Conservation (phyloP, 2,329 filamentous ascomycete species). For the Hymenoscyphus albidus region DNA sequence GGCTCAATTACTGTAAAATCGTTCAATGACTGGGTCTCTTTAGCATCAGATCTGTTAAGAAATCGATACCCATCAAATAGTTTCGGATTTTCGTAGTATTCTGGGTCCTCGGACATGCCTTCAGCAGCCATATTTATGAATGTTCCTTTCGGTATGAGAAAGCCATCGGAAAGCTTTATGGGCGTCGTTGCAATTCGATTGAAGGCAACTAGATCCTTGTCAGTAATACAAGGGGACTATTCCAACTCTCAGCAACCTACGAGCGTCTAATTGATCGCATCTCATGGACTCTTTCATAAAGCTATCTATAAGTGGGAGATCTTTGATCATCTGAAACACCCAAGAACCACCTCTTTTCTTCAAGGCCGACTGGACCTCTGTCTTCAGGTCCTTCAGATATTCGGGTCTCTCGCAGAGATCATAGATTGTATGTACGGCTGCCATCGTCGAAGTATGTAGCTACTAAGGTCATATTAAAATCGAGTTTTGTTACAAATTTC, state of each 20-base stretch:
- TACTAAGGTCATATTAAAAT: background rate
- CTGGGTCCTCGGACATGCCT: constrained; percentile 1
- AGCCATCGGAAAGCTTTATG: background rate
- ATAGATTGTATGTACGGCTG: constrained; percentile 2
- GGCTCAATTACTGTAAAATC: constrained; percentile 8
- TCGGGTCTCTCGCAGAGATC: constrained; percentile 6
- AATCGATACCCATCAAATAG: background rate
- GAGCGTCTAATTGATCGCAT: background rate
- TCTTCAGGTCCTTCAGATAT: background rate
- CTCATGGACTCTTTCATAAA: constrained; percentile 10
- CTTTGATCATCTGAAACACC: background rate
- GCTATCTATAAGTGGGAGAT: constrained; percentile 7
- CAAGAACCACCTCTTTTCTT: background rate
- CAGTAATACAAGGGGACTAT: background rate
- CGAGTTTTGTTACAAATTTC: too few relatives aligned
- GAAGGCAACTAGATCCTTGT: background rate
- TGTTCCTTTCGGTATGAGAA: background rate
- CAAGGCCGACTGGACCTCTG: background rate
- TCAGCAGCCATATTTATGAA: background rate
- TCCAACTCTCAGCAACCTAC: background rate
- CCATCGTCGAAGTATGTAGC: constrained; percentile 9
- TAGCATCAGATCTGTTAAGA: background rate
- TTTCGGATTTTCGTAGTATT: background rate
- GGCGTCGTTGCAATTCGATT: background rate
- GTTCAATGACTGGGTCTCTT: background rate